A percentile compares a stretch with the other conserved stretches of the same genome.
phyloP scores from a whole-genome alignment of 2,329 filamentous ascomycete species.

The Xylariaceae sp. region DNA sequence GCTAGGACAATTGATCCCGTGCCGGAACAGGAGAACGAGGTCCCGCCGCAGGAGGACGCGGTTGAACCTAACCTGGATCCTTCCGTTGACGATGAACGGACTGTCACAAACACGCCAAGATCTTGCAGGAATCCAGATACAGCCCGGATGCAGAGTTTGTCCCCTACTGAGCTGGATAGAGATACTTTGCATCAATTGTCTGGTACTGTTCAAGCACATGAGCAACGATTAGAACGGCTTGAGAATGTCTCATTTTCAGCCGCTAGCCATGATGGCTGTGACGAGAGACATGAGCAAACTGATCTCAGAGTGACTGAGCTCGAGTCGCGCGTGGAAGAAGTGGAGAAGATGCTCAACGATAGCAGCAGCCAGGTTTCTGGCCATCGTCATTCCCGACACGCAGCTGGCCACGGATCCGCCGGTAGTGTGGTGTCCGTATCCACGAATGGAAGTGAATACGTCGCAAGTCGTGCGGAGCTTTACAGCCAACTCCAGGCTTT shows the following conservation, averaged over 20 bases:
- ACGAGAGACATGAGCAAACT: slow-evolving; percentile 66
- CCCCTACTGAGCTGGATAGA: slow-evolving; percentile 31
- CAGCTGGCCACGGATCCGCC: slow-evolving; percentile 47
- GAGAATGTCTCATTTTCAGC: slow-evolving; percentile 72
- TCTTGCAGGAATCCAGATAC: slow-evolving; percentile 30
- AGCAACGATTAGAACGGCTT: slow-evolving; percentile 66
- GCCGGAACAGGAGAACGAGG: slow-evolving; percentile 34
- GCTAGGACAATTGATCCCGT: slow-evolving; percentile 39
- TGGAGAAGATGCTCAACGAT: slow-evolving; percentile 58
- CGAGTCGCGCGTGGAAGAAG: slow-evolving; percentile 64
- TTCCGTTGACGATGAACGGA: slow-evolving; percentile 33
- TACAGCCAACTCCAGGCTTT: slow-evolving; percentile 54
- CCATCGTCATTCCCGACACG: slow-evolving; percentile 39
- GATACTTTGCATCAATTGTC: slow-evolving; percentile 50
- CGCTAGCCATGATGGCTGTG: slow-evolving; percentile 67
- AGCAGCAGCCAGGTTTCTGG: slow-evolving; percentile 44
- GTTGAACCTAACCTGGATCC: slow-evolving; percentile 24
- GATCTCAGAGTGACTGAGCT: slow-evolving; percentile 72
- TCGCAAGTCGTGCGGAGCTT: slow-evolving; percentile 50
- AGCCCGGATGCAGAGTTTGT: slow-evolving; percentile 24
- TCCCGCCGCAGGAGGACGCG: slow-evolving; percentile 24
- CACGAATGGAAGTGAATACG: slow-evolving; percentile 45
- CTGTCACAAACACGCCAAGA: slow-evolving; percentile 37
- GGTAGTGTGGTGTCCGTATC: slow-evolving; percentile 51
- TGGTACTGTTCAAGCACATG: slow-evolving; percentile 61